Evolutionary conservation across 768 basidiomycete species (phyloP).

Genomic region (Chalciporus sphaerocephalus): DNA sequence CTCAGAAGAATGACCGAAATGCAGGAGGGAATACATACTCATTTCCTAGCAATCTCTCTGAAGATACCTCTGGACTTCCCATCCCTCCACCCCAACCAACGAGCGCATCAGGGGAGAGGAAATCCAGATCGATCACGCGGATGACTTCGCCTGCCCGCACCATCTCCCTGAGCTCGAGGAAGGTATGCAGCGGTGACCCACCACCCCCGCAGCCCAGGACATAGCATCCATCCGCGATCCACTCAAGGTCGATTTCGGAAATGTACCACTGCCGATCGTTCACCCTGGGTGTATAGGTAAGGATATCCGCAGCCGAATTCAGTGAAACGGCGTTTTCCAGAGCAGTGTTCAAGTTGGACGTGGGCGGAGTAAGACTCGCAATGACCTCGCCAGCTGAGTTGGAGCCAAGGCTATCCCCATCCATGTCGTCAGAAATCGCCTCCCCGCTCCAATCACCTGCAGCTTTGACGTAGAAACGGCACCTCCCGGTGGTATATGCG

Average conservation of each 20-base stretch:
- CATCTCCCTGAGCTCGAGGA: constrained; percentile 48
- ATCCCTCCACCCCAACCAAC: constrained; percentile 40
- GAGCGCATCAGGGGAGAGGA: constrained; percentile 40
- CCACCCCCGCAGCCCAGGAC: constrained; percentile 63
- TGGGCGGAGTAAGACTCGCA: background rate
- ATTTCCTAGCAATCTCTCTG: constrained; percentile 36
- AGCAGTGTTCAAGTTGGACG: constrained; percentile 5
- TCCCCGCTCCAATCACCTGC: constrained; percentile 46
- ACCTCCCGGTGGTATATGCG: constrained; percentile 31
- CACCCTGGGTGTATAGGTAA: constrained; percentile 37
- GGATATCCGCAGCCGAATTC: constrained; percentile 24
- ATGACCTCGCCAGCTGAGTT: constrained; percentile 5
- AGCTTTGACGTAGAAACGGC: constrained; percentile 53
- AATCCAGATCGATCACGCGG: constrained; percentile 42
- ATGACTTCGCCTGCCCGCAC: constrained; percentile 46
- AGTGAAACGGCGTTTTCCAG: constrained; percentile 14
- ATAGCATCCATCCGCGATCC: constrained; percentile 60
- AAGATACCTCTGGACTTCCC: constrained; percentile 39
- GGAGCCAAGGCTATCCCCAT: constrained; percentile 7
- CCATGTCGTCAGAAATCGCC: constrained; percentile 20
- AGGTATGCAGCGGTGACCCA: constrained; percentile 51
- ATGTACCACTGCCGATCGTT: constrained; percentile 41
- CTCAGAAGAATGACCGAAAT: background rate
- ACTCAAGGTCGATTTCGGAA: constrained; percentile 48
- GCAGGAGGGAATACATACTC: constrained; percentile 23